phyloP scores from a whole-genome alignment of 106 monocot species.

The Dendrobium huoshanense region DNA sequence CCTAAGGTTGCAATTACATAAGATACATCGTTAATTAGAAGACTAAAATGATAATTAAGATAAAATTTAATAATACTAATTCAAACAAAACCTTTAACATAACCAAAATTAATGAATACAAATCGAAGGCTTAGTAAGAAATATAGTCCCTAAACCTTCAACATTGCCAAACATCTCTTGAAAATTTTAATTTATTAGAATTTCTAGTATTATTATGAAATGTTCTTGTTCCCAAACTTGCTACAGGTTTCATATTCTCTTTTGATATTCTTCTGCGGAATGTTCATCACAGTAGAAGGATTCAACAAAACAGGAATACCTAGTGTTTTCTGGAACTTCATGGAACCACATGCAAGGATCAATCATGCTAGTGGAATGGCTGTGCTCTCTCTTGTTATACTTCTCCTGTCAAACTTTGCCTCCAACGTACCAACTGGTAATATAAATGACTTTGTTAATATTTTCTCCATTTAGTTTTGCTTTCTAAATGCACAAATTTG shows the following conservation, averaged over 20 bases:
- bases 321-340: slow-evolving; percentile 63
- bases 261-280: slow-evolving; percentile 10
- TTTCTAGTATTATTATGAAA: not conserved
- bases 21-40: no score
- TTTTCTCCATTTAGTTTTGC: not conserved
- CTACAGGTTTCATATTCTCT: slow-evolving; percentile 28
- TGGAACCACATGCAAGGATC: slow-evolving; percentile 67
- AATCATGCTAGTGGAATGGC: slow-evolving; percentile 36
- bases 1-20: no score
- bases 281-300: slow-evolving; percentile 85
- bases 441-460: not conserved
- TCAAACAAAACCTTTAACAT: no score
- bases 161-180: no score
- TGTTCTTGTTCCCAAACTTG: slow-evolving; percentile 5
- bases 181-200: no score
- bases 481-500: not conserved
- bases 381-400: slow-evolving; percentile 59
- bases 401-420: slow-evolving; percentile 80
- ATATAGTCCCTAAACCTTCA: no score
- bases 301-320: slow-evolving; percentile 85
- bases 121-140: no score
- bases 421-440: slow-evolving; percentile 91
- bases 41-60: no score
- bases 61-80: no score
- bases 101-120: no score